Percentiles rank a stretch among this genome's conserved stretches.
Conservation (phyloP, 257 asterid species). For the Ehretia macrophylla region DNA sequence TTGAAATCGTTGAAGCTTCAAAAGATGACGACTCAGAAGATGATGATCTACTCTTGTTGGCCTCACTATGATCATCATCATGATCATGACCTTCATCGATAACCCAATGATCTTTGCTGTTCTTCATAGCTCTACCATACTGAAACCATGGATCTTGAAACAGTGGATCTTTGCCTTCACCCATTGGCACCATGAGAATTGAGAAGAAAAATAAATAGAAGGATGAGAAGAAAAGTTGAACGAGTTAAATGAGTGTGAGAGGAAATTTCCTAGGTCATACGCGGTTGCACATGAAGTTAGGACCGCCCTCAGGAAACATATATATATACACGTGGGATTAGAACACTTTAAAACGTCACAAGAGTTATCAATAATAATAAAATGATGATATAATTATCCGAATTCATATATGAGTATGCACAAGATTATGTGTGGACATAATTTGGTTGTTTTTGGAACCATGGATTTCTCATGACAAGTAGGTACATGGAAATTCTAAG, state of each 20-base stretch:
- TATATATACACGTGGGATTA: too few relatives aligned
- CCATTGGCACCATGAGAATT: constrained; percentile 26
- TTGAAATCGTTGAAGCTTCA: constrained; percentile 51
- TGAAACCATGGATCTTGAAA: constrained; percentile 43
- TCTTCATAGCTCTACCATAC: constrained; percentile 9
- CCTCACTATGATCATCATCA: constrained; percentile 7
- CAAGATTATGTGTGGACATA: neutral
- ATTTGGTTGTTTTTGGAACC: constrained; percentile 21
- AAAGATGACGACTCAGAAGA: constrained; percentile 27
- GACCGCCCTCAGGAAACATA: constrained; percentile 15
- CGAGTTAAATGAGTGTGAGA: constrained; percentile 1
- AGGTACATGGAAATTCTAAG: constrained; percentile 14
- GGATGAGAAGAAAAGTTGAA: constrained; percentile 4
- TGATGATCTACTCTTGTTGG: constrained; percentile 21
- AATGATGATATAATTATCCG: too few relatives aligned
- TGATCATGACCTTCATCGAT: constrained; percentile 14
- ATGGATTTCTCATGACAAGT: constrained; percentile 1
- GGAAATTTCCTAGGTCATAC: neutral
- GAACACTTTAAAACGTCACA: too few relatives aligned
- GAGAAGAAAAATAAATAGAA: neutral
- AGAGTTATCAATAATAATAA: too few relatives aligned
- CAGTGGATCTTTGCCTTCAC: constrained; percentile 27
- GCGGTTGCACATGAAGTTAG: constrained; percentile 14
- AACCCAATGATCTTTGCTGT: neutral
- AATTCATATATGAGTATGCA: neutral